Percentiles rank a stretch among this genome's conserved stretches.
These are phyloP conservation scores for Kurtzmaniella quercitrusa DNA, from an alignment of 1,139 yeast genomes.

Conservation along the genomic window DNA sequence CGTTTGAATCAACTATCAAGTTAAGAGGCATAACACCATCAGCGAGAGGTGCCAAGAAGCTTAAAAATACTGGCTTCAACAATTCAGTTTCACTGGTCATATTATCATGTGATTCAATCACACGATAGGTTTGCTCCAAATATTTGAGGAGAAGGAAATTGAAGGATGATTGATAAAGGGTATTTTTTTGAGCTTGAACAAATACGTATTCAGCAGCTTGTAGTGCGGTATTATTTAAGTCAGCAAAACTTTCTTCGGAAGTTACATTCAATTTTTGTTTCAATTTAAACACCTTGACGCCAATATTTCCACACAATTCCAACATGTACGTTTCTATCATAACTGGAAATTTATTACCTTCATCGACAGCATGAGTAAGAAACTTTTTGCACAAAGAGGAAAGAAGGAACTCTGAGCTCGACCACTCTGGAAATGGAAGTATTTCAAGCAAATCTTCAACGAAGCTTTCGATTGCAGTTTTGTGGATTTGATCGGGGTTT, in stretches of 20 bases:
- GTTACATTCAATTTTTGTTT: background rate
- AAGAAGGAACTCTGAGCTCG: slow-evolving; percentile 51
- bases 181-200: slow-evolving; percentile 10
- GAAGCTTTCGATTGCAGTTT: slow-evolving; percentile 45
- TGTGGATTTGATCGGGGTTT: slow-evolving; percentile 33
- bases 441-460: slow-evolving; percentile 53
- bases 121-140: slow-evolving; percentile 2
- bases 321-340: slow-evolving; percentile 46
- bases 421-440: slow-evolving; percentile 55
- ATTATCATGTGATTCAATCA: background rate
- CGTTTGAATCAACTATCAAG: slow-evolving; percentile 12
- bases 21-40: slow-evolving; percentile 11
- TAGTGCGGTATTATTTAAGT: background rate
- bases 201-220: slow-evolving; percentile 15
- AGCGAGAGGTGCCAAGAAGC: slow-evolving; percentile 8
- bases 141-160: slow-evolving; percentile 13
- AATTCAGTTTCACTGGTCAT: background rate
- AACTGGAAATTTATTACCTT: slow-evolving; percentile 22
- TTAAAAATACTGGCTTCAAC: slow-evolving; percentile 4
- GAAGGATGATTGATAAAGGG: slow-evolving; percentile 8
- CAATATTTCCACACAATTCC: slow-evolving; percentile 56
- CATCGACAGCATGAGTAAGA: slow-evolving; percentile 31
- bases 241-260: background rate
- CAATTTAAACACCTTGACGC: slow-evolving; percentile 26
- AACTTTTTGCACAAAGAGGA: slow-evolving; percentile 39